A percentile compares a stretch with the other conserved stretches of the same genome.
Conservation (phyloP, 2,329 filamentous ascomycete genomes). For the Iodosphaeria phyllophila region DNA sequence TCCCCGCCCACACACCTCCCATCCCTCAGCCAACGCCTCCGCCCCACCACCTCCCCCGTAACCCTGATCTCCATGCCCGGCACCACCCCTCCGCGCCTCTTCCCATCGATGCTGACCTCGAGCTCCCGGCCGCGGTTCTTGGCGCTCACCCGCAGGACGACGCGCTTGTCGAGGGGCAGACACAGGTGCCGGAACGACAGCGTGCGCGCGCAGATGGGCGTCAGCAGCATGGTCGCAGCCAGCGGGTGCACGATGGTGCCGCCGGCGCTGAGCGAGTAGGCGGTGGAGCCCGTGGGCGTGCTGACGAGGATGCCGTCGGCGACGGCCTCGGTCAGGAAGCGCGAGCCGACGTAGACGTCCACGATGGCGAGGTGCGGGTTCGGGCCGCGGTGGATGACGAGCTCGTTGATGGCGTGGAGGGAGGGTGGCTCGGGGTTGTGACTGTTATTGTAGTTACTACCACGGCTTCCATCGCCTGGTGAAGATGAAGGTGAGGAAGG, state of each 20-base stretch:
- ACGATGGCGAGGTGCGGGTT: slow-evolving; percentile 84
- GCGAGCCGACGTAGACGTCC: slow-evolving; percentile 74
- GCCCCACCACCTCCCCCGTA: slow-evolving; percentile 63
- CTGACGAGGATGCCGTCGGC: slow-evolving; percentile 90
- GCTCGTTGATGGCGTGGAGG: slow-evolving; percentile 75
- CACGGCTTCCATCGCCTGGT: slow-evolving; percentile 2
- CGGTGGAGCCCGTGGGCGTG: slow-evolving; percentile 87
- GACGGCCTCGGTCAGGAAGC: slow-evolving; percentile 82
- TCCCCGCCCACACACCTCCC: neutral
- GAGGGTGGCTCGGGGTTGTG: slow-evolving; percentile 18
- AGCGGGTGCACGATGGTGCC: slow-evolving; percentile 89
- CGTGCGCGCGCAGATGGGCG: slow-evolving; percentile 83
- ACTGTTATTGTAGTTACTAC: no score
- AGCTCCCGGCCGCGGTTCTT: slow-evolving; percentile 62
- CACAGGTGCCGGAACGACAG: slow-evolving; percentile 85
- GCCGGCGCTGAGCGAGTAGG: slow-evolving; percentile 83
- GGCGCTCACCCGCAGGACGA: slow-evolving; percentile 64
- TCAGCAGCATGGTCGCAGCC: slow-evolving; percentile 74
- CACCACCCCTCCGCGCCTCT: slow-evolving; percentile 45
- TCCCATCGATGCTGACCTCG: slow-evolving; percentile 64
- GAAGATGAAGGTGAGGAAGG: slow-evolving; percentile 1
- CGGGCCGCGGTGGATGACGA: slow-evolving; percentile 79
- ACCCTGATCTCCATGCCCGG: slow-evolving; percentile 76
- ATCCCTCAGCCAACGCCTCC: slow-evolving; percentile 15
- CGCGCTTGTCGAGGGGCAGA: slow-evolving; percentile 67